Percentiles rank a stretch among this genome's conserved stretches.
Evolutionary conservation across 192 early-diverging fungal species (phyloP).

Genomic region (Rhizophagus clarus): DNA sequence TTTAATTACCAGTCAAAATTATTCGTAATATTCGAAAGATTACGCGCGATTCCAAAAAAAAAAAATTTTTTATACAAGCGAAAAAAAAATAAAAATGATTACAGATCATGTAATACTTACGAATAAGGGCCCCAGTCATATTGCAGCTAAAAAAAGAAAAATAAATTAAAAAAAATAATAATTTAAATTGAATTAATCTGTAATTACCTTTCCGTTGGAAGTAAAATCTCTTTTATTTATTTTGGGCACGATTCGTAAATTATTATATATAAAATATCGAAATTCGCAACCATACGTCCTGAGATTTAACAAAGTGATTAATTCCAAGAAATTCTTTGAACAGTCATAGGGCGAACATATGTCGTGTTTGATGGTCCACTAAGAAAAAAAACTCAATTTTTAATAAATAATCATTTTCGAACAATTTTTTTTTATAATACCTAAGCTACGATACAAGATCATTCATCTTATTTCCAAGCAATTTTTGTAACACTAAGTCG

Average conservation of each 20-base stretch:
- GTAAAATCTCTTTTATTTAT: background rate
- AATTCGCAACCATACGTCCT: slow-evolving; percentile 5
- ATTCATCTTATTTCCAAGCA: too few species aligned
- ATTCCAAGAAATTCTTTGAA: slow-evolving; percentile 21
- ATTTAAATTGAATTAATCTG: too few species aligned
- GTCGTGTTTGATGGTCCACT: slow-evolving; percentile 5
- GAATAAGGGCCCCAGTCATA: slow-evolving; percentile 12
- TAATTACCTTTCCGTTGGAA: slow-evolving; percentile 13
- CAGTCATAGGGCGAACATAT: background rate
- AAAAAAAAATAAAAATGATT: background rate
- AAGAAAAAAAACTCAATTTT: too few species aligned
- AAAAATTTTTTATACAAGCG: background rate
- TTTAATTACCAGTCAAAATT: background rate
- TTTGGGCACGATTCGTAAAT: background rate
- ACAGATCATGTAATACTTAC: background rate
- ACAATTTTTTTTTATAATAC: too few species aligned
- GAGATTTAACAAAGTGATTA: slow-evolving; percentile 16
- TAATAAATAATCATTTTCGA: too few species aligned
- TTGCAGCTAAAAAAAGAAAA: background rate
- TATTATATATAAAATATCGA: slow-evolving; percentile 8
- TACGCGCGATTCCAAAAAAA: background rate
- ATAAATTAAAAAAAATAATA: background rate
- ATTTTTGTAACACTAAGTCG: too few species aligned
- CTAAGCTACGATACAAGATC: too few species aligned
- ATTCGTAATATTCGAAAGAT: background rate